Percentiles rank a stretch among this genome's conserved stretches.
Conservation (phyloP, 768 basidiomycete genomes). For the Trametes meyenii region DNA sequence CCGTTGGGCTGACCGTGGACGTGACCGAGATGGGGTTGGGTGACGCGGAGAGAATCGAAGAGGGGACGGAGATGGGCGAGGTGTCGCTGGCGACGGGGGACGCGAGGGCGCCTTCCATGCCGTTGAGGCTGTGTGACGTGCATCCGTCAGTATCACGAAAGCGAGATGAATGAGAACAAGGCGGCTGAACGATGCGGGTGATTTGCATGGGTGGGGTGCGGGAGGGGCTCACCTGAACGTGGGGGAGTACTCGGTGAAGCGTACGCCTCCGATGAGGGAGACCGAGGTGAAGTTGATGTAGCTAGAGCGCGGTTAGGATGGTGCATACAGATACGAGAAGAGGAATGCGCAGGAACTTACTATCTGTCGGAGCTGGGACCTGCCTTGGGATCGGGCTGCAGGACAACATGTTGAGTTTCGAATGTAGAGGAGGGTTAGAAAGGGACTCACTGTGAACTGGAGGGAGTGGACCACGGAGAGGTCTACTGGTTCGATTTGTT, state of each 20-base stretch:
- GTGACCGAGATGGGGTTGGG: constrained; percentile 24
- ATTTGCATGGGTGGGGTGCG: background rate
- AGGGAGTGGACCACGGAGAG: constrained; percentile 51
- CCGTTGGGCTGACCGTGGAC: constrained; percentile 41
- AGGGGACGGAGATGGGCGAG: constrained; percentile 43
- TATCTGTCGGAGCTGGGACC: constrained; percentile 61
- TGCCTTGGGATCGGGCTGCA: constrained; percentile 56
- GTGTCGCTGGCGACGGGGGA: constrained; percentile 53
- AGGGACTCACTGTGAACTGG: constrained; percentile 55
- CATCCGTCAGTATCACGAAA: background rate
- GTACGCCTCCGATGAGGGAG: constrained; percentile 32
- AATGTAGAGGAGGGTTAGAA: background rate
- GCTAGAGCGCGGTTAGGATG: constrained; percentile 37
- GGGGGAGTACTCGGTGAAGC: constrained; percentile 43
- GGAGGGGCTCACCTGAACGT: constrained; percentile 52
- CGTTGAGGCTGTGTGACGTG: constrained; percentile 45
- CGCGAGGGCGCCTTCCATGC: constrained; percentile 63
- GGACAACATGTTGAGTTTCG: background rate
- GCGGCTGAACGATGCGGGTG: too few relatives aligned
- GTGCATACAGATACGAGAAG: background rate
- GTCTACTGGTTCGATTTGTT: constrained; percentile 57
- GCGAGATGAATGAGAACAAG: too few relatives aligned
- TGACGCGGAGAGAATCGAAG: constrained; percentile 33
- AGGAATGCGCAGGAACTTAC: constrained; percentile 41
- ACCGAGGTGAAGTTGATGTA: constrained; percentile 61